These are phyloP conservation scores for Cynanchum wilfordii DNA, from an alignment of 257 asterid genomes.

Conservation along the genomic window DNA sequence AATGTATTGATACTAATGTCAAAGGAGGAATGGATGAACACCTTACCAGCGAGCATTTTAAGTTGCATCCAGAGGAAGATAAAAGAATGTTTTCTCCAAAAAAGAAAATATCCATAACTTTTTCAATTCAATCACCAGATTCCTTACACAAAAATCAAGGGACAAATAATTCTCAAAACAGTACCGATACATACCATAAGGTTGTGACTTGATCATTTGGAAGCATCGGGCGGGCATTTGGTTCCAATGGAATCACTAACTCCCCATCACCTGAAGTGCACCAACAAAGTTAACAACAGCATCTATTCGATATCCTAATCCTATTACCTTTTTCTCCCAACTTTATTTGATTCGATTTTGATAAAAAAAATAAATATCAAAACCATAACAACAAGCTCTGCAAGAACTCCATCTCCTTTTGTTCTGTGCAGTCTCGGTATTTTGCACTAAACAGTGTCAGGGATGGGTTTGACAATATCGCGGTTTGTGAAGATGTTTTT, in stretches of 20 bases:
- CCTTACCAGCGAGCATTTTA: no score
- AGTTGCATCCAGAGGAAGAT: no score
- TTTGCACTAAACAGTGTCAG: conserved; percentile 1
- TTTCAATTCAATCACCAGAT: background rate
- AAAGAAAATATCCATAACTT: background rate
- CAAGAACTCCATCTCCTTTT: background rate
- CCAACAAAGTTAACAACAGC: conserved; percentile 1
- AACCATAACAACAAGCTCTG: background rate
- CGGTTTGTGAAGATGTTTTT: conserved; percentile 30
- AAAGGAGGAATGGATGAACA: no score
- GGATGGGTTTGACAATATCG: conserved; percentile 41
- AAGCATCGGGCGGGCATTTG: background rate
- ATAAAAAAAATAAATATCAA: background rate
- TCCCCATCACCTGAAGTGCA: conserved; percentile 1
- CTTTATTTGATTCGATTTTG: conserved; percentile 1
- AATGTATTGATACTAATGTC: no score
- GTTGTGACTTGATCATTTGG: background rate
- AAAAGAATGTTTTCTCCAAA: no score
- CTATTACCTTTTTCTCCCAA: background rate
- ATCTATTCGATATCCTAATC: conserved; percentile 19
- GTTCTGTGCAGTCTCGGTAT: background rate
- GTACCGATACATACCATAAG: no score
- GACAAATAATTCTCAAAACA: background rate
- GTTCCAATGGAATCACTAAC: background rate
- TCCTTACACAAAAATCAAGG: background rate